Evolutionary conservation across 148 eudicot species (phyloP).

Genomic region (Chenopodium berlandieri): DNA sequence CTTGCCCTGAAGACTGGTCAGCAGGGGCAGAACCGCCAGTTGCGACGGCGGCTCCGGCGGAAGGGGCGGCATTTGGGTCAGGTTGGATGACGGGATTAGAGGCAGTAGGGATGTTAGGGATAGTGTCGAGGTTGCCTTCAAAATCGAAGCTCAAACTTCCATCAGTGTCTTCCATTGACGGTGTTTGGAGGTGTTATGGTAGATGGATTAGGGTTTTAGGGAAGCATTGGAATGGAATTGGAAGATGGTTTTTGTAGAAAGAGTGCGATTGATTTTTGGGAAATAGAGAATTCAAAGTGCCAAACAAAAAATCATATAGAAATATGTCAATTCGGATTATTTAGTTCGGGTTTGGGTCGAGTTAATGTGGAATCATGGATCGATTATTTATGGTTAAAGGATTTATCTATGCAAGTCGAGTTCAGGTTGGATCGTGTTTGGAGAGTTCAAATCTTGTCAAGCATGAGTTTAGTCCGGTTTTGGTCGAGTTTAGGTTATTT

Average conservation of each 20-base stretch:
- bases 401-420: too few relatives aligned
- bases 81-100: constrained; percentile 57
- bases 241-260: neutral
- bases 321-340: too few relatives aligned
- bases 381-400: too few relatives aligned
- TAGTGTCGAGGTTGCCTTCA: constrained; percentile 83
- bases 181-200: neutral
- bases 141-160: constrained; percentile 94
- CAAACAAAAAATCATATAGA: too few relatives aligned
- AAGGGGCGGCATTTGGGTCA: constrained; percentile 30
- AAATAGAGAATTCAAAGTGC: too few relatives aligned
- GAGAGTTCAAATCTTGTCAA: too few relatives aligned
- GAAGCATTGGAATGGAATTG: neutral
- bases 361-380: too few relatives aligned
- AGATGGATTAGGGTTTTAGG: neutral
- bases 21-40: constrained; percentile 21
- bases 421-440: too few relatives aligned
- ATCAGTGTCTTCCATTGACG: constrained; percentile 78
- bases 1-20: constrained; percentile 19
- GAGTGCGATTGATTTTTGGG: neutral
- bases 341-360: too few relatives aligned
- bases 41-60: constrained; percentile 23
- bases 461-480: too few relatives aligned
- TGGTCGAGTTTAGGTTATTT: too few relatives aligned
- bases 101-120: constrained; percentile 62